These are phyloP conservation scores for Backusella morwellensis DNA, from an alignment of 192 early-diverging fungal species.

Conservation along the genomic window DNA sequence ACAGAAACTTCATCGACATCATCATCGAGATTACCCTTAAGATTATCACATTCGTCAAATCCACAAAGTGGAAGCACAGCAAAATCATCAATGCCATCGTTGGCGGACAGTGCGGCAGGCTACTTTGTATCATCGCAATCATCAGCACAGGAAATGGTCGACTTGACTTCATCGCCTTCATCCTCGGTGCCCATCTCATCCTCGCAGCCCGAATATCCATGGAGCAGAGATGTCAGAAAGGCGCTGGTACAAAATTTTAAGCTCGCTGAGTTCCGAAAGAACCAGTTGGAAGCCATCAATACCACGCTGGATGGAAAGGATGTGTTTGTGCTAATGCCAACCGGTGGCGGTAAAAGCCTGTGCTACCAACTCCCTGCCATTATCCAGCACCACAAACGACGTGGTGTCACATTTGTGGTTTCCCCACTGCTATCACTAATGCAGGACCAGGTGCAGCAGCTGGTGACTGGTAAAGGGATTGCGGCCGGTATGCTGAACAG, in stretches of 20 bases:
- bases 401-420: conserved; percentile 84
- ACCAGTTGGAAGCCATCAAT: conserved; percentile 90
- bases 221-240: conserved; percentile 47
- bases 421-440: conserved; percentile 96
- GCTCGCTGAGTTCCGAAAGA: conserved; percentile 73
- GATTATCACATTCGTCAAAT: background rate
- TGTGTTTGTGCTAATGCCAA: conserved; percentile 97
- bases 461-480: conserved; percentile 56
- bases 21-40: background rate
- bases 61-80: background rate
- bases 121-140: background rate
- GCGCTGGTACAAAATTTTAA: conserved; percentile 69
- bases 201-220: background rate
- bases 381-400: conserved; percentile 13
- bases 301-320: conserved; percentile 80
- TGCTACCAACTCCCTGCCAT: conserved; percentile 69
- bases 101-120: background rate
- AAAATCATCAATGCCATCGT: background rate
- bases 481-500: conserved; percentile 73
- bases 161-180: background rate
- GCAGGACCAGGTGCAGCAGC: conserved; percentile 86
- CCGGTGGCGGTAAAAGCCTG: conserved; percentile 93
- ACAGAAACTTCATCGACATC: background rate
- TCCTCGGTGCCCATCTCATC: background rate
- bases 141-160: background rate